These are phyloP conservation scores for Corchorus capsularis DNA, from an alignment of 345 rosid species.

Conservation along the genomic window DNA sequence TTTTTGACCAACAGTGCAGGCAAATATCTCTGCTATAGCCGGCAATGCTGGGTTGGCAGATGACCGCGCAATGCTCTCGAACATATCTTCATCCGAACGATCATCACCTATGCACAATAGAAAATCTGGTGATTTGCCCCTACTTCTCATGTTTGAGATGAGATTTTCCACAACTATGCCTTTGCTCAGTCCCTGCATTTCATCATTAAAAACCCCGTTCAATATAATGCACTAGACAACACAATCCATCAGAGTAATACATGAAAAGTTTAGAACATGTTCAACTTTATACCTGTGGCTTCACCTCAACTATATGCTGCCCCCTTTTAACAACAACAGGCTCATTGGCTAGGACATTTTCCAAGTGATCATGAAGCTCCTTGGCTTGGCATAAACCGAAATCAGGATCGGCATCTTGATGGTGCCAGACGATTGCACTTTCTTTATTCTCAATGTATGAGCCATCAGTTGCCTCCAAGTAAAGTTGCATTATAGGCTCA, in stretches of 20 bases:
- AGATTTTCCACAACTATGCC: slow-evolving; percentile 67
- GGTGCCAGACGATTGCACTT: slow-evolving; percentile 87
- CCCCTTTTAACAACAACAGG: slow-evolving; percentile 89
- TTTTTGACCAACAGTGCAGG: slow-evolving; percentile 85
- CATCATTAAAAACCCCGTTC: not conserved
- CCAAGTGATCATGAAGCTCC: slow-evolving; percentile 87
- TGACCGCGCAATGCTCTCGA: slow-evolving; percentile 53
- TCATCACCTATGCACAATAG: slow-evolving; percentile 83
- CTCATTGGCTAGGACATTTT: slow-evolving; percentile 78
- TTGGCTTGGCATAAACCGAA: slow-evolving; percentile 80
- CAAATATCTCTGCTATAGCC: slow-evolving; percentile 54
- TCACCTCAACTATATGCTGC: slow-evolving; percentile 79
- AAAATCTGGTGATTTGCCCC: slow-evolving; percentile 63
- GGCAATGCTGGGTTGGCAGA: slow-evolving; percentile 45
- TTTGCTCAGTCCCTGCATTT: slow-evolving; percentile 71
- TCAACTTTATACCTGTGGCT: slow-evolving; percentile 69
- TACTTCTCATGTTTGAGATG: slow-evolving; percentile 50
- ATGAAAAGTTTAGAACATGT: not conserved
- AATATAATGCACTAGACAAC: not conserved
- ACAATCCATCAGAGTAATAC: not conserved
- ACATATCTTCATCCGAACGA: slow-evolving; percentile 88
- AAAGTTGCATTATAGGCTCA: slow-evolving; percentile 76
- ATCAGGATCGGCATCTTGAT: slow-evolving; percentile 69
- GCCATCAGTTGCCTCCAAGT: slow-evolving; percentile 80
- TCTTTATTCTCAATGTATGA: slow-evolving; percentile 79